Conservation (phyloP, 352 stramenopile genomes). For the Phytophthora lateralis region DNA sequence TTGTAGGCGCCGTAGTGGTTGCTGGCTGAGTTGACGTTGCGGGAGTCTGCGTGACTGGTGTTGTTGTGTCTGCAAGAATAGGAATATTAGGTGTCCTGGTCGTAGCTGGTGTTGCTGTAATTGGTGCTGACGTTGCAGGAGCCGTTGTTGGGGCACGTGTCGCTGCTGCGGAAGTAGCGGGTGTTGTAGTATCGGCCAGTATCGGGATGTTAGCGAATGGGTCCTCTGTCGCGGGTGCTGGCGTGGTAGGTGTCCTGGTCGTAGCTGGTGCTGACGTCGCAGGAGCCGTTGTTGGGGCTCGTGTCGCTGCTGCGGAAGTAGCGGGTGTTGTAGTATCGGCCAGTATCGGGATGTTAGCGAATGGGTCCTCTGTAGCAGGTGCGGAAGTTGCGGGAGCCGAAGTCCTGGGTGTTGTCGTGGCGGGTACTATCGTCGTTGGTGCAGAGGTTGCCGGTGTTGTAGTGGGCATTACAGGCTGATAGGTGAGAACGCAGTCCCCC, state of each 20-base stretch:
- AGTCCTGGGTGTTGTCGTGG: constrained; percentile 3
- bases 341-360: constrained; percentile 15
- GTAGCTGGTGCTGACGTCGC: constrained; percentile 7
- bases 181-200: not conserved
- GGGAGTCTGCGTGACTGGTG: constrained; percentile 8
- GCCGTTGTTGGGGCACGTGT: not conserved
- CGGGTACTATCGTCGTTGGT: constrained; percentile 7
- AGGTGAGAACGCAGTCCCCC: constrained; percentile 44
- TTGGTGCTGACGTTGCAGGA: constrained; percentile 10
- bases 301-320: constrained; percentile 5
- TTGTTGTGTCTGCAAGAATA: constrained; percentile 12
- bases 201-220: not conserved
- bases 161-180: not conserved
- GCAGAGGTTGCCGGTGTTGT: constrained; percentile 18
- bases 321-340: not conserved
- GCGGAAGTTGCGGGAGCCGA: constrained; percentile 1
- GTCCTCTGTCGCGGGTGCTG: constrained; percentile 1
- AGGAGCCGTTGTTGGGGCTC: not conserved
- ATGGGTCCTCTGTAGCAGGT: constrained; percentile 7
- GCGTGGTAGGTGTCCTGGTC: constrained; percentile 9
- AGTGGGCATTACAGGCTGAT: constrained; percentile 39
- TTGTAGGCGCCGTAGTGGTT: constrained; percentile 10
- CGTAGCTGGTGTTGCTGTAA: not conserved
- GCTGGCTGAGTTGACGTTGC: constrained; percentile 2
- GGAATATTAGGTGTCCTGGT: constrained; percentile 2